These are phyloP conservation scores for Gossypium stocksii DNA, from an alignment of 345 rosid species.

Conservation along the genomic window DNA sequence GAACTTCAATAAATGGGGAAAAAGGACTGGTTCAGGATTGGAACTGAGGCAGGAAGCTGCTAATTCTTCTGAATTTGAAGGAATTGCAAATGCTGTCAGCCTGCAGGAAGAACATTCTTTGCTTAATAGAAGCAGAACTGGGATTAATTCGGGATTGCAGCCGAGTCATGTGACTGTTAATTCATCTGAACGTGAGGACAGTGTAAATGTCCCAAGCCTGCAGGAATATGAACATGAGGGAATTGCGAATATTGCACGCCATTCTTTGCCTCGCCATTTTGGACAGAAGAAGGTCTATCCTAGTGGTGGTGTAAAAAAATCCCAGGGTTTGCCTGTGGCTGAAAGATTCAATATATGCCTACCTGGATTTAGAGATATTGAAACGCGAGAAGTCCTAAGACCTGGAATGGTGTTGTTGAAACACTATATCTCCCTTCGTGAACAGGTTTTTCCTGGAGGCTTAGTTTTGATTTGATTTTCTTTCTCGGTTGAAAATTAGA, in stretches of 20 bases:
- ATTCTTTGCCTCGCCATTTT: conserved; percentile 2
- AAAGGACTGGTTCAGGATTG: conserved; percentile 17
- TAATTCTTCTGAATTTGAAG: not conserved
- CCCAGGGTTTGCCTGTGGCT: not conserved
- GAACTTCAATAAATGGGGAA: conserved; percentile 5
- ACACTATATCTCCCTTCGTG: conserved; percentile 24
- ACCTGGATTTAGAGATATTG: not conserved
- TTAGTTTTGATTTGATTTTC: not conserved
- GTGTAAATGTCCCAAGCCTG: not conserved
- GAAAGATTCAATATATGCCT: conserved; percentile 34
- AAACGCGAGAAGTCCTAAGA: conserved; percentile 24
- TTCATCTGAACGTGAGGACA: not conserved
- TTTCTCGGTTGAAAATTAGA: not conserved
- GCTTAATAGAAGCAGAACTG: not conserved
- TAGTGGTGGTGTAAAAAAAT: not conserved
- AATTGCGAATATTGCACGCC: not conserved
- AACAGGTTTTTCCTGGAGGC: conserved; percentile 33
- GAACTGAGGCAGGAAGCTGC: not conserved
- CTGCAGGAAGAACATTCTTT: conserved; percentile 4
- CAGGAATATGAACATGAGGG: not conserved
- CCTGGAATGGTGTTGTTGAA: conserved; percentile 61
- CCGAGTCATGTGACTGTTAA: not conserved
- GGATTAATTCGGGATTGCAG: not conserved
- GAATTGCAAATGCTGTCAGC: not conserved
- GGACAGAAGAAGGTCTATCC: conserved; percentile 9